These are phyloP conservation scores for Russula virescens DNA, from an alignment of 768 basidiomycete genomes.

Conservation along the genomic window DNA sequence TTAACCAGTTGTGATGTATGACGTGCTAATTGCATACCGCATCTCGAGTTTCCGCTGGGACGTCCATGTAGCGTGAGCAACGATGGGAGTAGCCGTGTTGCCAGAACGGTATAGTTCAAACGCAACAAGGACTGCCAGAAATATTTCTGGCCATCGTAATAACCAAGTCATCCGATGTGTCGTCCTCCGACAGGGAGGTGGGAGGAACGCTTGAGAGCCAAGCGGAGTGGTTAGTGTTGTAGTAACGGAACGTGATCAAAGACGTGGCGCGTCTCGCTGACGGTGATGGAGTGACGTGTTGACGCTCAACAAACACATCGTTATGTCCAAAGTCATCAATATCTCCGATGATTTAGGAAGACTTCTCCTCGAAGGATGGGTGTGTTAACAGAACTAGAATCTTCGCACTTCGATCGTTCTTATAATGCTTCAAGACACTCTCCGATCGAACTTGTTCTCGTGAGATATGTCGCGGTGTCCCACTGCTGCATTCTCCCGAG, in stretches of 20 bases:
- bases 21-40: conserved; percentile 39
- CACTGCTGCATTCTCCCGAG: conserved; percentile 66
- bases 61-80: conserved; percentile 34
- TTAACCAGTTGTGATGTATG: not conserved
- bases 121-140: conserved; percentile 37
- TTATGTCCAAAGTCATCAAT: conserved; percentile 49
- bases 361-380: conserved; percentile 24
- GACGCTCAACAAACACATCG: not conserved
- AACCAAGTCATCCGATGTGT: conserved; percentile 36
- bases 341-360: conserved; percentile 60
- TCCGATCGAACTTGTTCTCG: conserved; percentile 56
- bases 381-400: not conserved
- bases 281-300: no score
- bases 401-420: conserved; percentile 1
- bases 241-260: not conserved
- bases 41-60: conserved; percentile 48
- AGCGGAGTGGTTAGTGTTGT: not conserved
- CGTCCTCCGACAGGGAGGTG: conserved; percentile 11
- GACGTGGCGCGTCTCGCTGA: not conserved
- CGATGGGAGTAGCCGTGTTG: conserved; percentile 7
- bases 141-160: conserved; percentile 47
- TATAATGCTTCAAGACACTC: conserved; percentile 42
- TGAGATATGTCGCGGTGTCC: conserved; percentile 50
- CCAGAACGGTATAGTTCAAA: conserved; percentile 30
- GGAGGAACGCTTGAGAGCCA: conserved; percentile 1